A percentile compares a stretch with the other conserved stretches of the same genome.
Evolutionary conservation across 176 grass and related monocot species (phyloP).

Genomic region (Paspalum notatum): DNA sequence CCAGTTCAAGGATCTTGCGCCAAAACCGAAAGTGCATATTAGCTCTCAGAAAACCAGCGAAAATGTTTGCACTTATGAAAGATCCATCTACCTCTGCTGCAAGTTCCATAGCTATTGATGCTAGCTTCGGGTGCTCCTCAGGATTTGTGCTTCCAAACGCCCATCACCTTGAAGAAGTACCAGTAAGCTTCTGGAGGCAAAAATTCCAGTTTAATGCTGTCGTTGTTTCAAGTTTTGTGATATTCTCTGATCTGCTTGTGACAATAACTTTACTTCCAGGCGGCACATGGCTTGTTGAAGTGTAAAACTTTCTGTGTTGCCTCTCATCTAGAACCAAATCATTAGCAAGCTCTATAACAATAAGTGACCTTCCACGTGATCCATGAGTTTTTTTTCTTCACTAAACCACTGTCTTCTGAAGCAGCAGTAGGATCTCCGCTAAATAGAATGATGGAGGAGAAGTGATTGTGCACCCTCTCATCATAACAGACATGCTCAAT

Average conservation of each 20-base stretch:
- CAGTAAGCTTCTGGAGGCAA: constrained; percentile 28
- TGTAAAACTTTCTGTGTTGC: neutral
- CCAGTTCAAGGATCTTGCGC: neutral
- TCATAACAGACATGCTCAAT: constrained; percentile 49
- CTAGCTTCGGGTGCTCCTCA: neutral
- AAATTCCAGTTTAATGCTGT: neutral
- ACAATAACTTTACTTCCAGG: constrained; percentile 38
- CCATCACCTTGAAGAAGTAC: constrained; percentile 41
- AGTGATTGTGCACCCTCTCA: constrained; percentile 38
- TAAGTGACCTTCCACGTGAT: neutral
- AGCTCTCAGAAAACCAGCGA: neutral
- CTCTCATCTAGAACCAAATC: neutral
- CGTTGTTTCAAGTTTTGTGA: neutral
- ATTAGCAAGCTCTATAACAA: neutral
- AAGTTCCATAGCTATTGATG: constrained; percentile 25
- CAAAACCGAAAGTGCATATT: neutral
- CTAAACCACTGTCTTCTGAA: neutral
- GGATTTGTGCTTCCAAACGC: constrained; percentile 16
- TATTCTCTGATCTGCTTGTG: neutral
- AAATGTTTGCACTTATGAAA: neutral
- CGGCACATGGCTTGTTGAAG: neutral
- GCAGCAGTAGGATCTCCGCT: neutral
- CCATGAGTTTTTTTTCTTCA: neutral
- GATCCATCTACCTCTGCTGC: constrained; percentile 33
- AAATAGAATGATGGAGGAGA: constrained; percentile 20